Base-by-base conservation (phyloP, 768 basidiomycete species). In the Scleroderma bovista region DNA sequence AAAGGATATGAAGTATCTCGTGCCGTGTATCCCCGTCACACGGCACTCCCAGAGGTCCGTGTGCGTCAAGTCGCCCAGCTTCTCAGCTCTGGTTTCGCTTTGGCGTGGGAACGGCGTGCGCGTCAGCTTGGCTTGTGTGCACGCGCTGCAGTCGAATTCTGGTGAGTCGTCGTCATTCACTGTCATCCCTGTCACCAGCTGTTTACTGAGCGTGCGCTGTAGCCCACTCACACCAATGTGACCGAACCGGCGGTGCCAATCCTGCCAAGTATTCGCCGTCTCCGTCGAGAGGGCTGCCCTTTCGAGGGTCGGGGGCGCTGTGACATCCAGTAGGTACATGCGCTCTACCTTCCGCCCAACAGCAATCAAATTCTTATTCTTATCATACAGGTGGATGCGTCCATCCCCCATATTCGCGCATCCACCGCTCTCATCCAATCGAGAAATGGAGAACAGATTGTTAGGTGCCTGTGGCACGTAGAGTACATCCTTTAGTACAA, bases 21-120 rank as follows among this genome's bases (percentile, higher is more conserved):
- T 49, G 0, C 62, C 63, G 7, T 63, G 58, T 0, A 43, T 41
- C 0, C 53, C 63, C 6, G 33, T 44, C 1, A 54, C 47, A 1
- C 55, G 47, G 1, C 26, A 57, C 34, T 10, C 61, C 56, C 54
- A 68, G 0, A 69, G 33, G 43, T 69, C 60, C 12, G 61, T 55
- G n/a, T 63, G 56, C 1, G 37, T 50, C 2, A 32, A 23, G 19
- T 52, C 48, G 41, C 51, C 22, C 13, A 15, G 23, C 11, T 17
- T 10, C 6, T 12, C 2, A 5, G 39, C 22, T 10, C n/a, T n/a
- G n/a, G n/a, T n/a, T n/a, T n/a, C 24, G 15, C 1, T 24, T 5
- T 4, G 8, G 19, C 6, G 23, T 24, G 48, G 38, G 41, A 41
- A 49, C 11, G 48, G 48, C 11, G 22, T 22, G 12, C 3, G 17